Evolutionary conservation across 1,139 yeast species (phyloP).

Genomic region (Lodderomyces pseudojiufengensis): DNA sequence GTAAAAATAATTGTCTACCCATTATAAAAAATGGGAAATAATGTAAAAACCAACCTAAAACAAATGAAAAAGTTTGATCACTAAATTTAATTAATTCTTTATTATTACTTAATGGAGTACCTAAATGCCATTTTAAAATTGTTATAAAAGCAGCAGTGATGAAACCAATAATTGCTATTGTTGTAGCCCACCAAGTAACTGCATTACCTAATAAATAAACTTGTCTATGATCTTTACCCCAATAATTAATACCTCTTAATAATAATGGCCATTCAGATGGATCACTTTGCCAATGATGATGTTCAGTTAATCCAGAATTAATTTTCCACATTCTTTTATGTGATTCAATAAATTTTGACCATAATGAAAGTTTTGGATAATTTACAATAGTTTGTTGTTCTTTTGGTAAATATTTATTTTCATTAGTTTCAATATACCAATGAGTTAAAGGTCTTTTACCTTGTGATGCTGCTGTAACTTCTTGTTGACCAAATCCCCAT

Average conservation of each 20-base stretch:
- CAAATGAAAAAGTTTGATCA: conserved; percentile 61
- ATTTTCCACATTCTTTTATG: conserved; percentile 90
- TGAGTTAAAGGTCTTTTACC: conserved; percentile 71
- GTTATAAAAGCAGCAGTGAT: conserved; percentile 50
- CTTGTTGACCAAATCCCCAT: conserved; percentile 95
- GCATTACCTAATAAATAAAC: conserved; percentile 90
- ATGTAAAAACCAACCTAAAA: conserved; percentile 82
- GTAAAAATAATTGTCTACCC: conserved; percentile 92
- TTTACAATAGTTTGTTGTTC: conserved; percentile 35
- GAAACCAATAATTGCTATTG: conserved; percentile 56
- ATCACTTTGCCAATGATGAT: conserved; percentile 83
- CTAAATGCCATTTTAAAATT: conserved; percentile 75
- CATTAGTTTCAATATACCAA: conserved; percentile 88
- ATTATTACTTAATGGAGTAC: conserved; percentile 45
- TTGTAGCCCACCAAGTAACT: conserved; percentile 83
- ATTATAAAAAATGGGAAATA: conserved; percentile 84
- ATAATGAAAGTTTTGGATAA: conserved; percentile 63
- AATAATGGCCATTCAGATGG: conserved; percentile 90
- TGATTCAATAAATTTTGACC: conserved; percentile 69
- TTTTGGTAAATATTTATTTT: conserved; percentile 31
- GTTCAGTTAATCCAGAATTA: conserved; percentile 77
- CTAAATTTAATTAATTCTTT: conserved; percentile 68
- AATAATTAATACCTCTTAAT: conserved; percentile 90
- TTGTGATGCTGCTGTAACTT: conserved; percentile 85
- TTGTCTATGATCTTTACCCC: conserved; percentile 76